These are phyloP conservation scores for Inonotus obliquus DNA, from an alignment of 1,284 basidiomycete species.

Conservation along the genomic window DNA sequence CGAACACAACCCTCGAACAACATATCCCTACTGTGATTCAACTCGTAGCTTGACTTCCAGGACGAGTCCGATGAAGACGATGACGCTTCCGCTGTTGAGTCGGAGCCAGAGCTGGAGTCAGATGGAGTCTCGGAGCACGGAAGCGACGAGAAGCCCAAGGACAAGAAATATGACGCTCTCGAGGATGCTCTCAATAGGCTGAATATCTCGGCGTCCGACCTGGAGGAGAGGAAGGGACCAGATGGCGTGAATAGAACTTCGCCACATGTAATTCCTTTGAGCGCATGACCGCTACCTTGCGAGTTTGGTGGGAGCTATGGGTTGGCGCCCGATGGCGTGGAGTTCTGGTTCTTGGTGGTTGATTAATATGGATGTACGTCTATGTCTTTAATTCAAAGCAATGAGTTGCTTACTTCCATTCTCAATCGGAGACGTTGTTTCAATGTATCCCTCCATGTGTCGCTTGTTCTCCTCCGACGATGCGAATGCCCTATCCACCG, in stretches of 20 bases:
- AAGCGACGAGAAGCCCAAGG: slow-evolving; percentile 43
- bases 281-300: not conserved
- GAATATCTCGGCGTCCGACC: slow-evolving; percentile 35
- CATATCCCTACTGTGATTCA: not conserved
- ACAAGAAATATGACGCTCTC: slow-evolving; percentile 38
- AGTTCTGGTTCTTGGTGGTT: too few relatives aligned
- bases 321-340: too few relatives aligned
- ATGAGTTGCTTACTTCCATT: too few relatives aligned
- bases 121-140: slow-evolving; percentile 43
- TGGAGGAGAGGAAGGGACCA: not conserved
- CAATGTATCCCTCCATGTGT: too few relatives aligned
- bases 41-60: slow-evolving; percentile 62
- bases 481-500: too few relatives aligned
- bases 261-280: not conserved
- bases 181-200: slow-evolving; percentile 65
- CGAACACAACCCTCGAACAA: not conserved
- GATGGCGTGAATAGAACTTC: not conserved
- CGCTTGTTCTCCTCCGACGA: too few relatives aligned
- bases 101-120: slow-evolving; percentile 29
- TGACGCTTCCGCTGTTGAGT: slow-evolving; percentile 24
- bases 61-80: slow-evolving; percentile 53
- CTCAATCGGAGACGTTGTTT: too few relatives aligned
- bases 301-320: too few relatives aligned
- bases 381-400: too few relatives aligned
- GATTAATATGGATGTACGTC: too few relatives aligned